Percentiles rank a stretch among this genome's conserved stretches.
These are phyloP conservation scores for Cokeromyces recurvatus DNA, from an alignment of 371 early-diverging fungal genomes.

Conservation along the genomic window DNA sequence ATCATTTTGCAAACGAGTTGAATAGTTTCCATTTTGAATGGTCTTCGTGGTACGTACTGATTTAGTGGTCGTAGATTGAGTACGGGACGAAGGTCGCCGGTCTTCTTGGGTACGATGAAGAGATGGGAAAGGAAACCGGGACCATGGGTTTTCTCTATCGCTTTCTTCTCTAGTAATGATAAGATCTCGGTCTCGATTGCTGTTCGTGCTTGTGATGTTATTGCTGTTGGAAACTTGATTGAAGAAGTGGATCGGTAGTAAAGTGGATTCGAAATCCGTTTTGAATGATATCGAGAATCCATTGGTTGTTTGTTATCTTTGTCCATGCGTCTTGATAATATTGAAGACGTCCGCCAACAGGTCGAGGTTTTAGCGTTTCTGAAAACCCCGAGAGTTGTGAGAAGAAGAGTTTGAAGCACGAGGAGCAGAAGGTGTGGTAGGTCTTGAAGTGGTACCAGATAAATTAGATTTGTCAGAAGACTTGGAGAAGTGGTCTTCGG, in stretches of 20 bases:
- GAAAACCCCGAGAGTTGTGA: no score
- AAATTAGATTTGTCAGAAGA: no score
- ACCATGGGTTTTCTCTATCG: conserved; percentile 17
- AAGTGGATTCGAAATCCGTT: conserved; percentile 23
- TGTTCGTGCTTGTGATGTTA: conserved; percentile 1
- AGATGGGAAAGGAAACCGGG: conserved; percentile 18
- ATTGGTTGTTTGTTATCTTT: conserved; percentile 11
- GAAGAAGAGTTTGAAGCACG: neutral
- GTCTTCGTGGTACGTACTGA: no score
- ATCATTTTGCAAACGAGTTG: conserved; percentile 1
- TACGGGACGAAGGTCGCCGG: conserved; percentile 18
- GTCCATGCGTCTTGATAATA: conserved; percentile 18
- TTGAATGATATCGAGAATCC: conserved; percentile 15
- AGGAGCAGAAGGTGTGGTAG: neutral
- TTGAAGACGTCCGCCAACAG: conserved; percentile 23
- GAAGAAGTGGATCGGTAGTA: conserved; percentile 9
- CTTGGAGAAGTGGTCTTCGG: no score
- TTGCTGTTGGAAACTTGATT: neutral
- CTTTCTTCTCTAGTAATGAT: conserved; percentile 16
- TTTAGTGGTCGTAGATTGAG: no score
- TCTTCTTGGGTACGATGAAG: conserved; percentile 23
- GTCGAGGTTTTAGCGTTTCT: neutral
- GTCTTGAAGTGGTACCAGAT: no score
- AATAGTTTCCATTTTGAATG: conserved; percentile 35
- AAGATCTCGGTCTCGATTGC: conserved; percentile 18